Base-by-base conservation (phyloP, 768 basidiomycete genomes). In the Leccinum fibrillosum region DNA sequence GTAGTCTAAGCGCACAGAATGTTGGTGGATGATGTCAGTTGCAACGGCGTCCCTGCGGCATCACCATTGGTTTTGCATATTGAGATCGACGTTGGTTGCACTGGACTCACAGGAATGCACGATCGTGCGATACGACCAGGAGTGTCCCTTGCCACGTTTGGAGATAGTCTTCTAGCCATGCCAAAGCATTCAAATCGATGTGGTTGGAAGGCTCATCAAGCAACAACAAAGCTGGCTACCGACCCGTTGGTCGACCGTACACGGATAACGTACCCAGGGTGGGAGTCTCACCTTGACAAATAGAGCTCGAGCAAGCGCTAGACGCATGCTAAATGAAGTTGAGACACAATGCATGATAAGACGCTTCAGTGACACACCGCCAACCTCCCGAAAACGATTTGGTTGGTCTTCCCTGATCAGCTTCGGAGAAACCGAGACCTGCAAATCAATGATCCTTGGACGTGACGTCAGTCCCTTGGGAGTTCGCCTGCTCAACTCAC, bases 131-230 rank as follows among this genome's bases (percentile, higher is more conserved):
- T 87, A 98, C 94, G 13, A 97, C 94, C 39, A 98, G 85, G 15
- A 98, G 76, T 0, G 94, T 97, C 53, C 92, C 90, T 1, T 85
- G 76, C 94, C 94, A 98, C 2, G 94, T 95, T 71, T 96, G 95
- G 5, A 98, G 81, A 69, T 98, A 98, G 67, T 97, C 95, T 78
- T 98, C 94, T 7, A 95, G 79, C 95, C 96, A 98, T 30, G 96
- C 96, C 67, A 98, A 82, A 9, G 95, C 95, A 73, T 98, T 98
- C 55, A 98, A 74, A 81, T 96, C 93, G 68, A 93, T 94, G 76
- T 97, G 93, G 81, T 98, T 98, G 11, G 96, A 96, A 69, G 95
- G 95, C 69, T 97, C 94, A 73, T 94, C 94, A 17, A 95, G 80
- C 62, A 94, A 78, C 51, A 95, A 78, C 32, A 95, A 77, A 44